Evolutionary conservation across 129 eudicot species (phyloP).

Genomic region (Saussurea involucrata): DNA sequence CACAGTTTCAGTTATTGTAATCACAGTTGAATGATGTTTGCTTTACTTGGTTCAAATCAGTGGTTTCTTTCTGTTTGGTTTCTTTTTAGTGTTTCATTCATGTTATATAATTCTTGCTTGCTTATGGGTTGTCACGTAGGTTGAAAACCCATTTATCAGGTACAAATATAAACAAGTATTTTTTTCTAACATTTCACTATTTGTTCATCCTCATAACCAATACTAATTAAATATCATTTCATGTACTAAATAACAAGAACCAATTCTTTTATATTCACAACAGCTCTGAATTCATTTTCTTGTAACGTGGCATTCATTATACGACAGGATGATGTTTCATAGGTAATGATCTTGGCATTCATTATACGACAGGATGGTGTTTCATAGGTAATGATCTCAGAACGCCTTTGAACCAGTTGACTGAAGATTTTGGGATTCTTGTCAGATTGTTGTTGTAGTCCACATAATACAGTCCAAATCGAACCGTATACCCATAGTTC

Average conservation of each 20-base stretch:
- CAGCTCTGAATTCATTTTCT: too few species aligned
- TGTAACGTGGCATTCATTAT: not conserved
- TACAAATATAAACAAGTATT: too few species aligned
- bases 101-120: too few species aligned
- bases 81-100: not conserved
- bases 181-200: too few species aligned
- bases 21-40: not conserved
- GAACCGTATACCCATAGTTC: constrained; percentile 74
- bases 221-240: too few species aligned
- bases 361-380: too few species aligned
- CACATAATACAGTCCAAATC: constrained; percentile 90
- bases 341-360: too few species aligned
- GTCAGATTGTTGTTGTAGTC: constrained; percentile 90
- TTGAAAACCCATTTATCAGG: too few species aligned
- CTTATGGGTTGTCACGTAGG: too few species aligned
- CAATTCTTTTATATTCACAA: not conserved
- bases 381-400: constrained; percentile 19
- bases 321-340: not conserved
- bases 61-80: too few species aligned
- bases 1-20: too few species aligned
- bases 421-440: constrained; percentile 86
- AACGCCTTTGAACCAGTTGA: constrained; percentile 66
- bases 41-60: not conserved
- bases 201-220: not conserved
- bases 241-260: not conserved